phyloP scores from a whole-genome alignment of 2,329 filamentous ascomycete genomes.

The Zopfia rhizophila region DNA sequence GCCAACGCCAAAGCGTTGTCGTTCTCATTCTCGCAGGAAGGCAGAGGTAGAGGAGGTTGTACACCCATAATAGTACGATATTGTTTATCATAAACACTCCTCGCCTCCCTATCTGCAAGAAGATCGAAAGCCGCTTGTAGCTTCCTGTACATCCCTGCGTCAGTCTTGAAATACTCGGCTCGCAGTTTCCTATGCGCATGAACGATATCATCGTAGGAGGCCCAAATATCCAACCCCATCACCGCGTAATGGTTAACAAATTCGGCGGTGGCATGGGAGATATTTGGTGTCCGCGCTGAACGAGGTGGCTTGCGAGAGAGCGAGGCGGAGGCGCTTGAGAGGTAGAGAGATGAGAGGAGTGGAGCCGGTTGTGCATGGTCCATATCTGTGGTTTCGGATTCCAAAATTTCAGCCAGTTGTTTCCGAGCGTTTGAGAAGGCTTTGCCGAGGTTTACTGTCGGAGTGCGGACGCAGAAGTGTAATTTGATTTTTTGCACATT shows the following conservation, averaged over 20 bases:
- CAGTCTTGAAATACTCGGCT: constrained; percentile 39
- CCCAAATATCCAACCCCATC: constrained; percentile 34
- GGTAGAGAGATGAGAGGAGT: too few species aligned
- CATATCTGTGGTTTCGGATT: too few species aligned
- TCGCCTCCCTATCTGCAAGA: constrained; percentile 39
- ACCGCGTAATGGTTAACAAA: constrained; percentile 46
- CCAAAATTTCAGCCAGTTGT: too few species aligned
- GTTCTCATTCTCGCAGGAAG: constrained; percentile 8
- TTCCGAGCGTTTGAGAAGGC: too few species aligned
- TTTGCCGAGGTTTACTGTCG: too few species aligned
- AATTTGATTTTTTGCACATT: too few species aligned
- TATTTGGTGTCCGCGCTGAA: too few species aligned
- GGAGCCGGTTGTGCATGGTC: too few species aligned
- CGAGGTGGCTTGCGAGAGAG: too few species aligned
- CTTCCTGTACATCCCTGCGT: constrained; percentile 41
- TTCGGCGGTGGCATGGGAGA: neutral
- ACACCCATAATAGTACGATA: constrained; percentile 25
- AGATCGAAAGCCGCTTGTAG: constrained; percentile 43
- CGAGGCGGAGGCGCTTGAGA: too few species aligned
- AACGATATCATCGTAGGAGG: constrained; percentile 42
- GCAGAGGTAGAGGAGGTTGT: constrained; percentile 16
- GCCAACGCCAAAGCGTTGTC: constrained; percentile 12
- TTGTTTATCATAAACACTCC: constrained; percentile 38
- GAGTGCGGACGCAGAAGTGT: too few species aligned
- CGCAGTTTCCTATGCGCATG: constrained; percentile 39